These are phyloP conservation scores for Imleria badia DNA, from an alignment of 768 basidiomycete genomes.

Conservation along the genomic window DNA sequence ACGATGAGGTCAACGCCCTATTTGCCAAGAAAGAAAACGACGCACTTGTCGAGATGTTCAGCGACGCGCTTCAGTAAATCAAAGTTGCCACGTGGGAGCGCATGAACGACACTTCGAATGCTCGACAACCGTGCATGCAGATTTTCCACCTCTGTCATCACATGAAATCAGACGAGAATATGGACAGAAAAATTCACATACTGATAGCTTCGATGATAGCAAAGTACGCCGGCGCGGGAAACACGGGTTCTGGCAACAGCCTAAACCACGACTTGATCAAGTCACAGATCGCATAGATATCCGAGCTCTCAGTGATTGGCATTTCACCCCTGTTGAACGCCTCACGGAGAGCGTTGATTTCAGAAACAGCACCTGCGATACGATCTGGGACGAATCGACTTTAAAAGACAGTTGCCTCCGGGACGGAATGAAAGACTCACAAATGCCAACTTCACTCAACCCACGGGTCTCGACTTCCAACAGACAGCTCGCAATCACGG, in stretches of 20 bases:
- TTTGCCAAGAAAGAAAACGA: conserved; percentile 2
- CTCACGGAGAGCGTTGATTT: conserved; percentile 68
- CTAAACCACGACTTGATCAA: conserved; percentile 87
- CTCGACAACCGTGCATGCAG: conserved; percentile 62
- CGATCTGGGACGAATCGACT: conserved; percentile 53
- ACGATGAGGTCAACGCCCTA: neutral
- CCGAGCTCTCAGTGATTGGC: conserved; percentile 58
- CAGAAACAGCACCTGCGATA: conserved; percentile 72
- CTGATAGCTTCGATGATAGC: conserved; percentile 71
- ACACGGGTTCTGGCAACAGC: conserved; percentile 74
- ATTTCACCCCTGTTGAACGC: conserved; percentile 73
- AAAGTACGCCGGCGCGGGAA: conserved; percentile 67
- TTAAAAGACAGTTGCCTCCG: neutral
- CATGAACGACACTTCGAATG: conserved; percentile 67
- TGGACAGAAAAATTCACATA: conserved; percentile 34
- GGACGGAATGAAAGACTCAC: conserved; percentile 42
- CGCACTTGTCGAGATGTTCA: conserved; percentile 79
- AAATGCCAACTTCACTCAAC: conserved; percentile 79
- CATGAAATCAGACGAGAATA: conserved; percentile 1
- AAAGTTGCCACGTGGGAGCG: conserved; percentile 71
- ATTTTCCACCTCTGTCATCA: conserved; percentile 61
- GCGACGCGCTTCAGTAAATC: conserved; percentile 75
- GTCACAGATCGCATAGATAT: conserved; percentile 83
- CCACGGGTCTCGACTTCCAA: conserved; percentile 73
- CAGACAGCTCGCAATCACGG: conserved; percentile 63